A percentile compares a stretch with the other conserved stretches of the same genome.
phyloP scores from a whole-genome alignment of 2,329 filamentous ascomycete species.

The Microsporum audouinii region DNA sequence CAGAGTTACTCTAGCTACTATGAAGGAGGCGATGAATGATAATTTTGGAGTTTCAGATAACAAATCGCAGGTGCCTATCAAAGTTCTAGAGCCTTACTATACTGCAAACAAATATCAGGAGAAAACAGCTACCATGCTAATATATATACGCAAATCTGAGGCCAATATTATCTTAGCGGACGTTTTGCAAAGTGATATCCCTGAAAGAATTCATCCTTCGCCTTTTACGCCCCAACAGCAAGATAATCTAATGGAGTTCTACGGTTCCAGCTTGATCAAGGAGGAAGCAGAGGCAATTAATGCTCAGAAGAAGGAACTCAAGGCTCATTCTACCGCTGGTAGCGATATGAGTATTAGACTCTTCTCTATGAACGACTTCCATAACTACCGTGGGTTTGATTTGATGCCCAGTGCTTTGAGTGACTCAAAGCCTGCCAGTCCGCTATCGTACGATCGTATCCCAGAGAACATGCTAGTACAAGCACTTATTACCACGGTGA shows the following conservation, averaged over 20 bases:
- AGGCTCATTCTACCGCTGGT: background rate
- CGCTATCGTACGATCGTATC: background rate
- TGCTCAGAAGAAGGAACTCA: background rate
- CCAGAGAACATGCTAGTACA: background rate
- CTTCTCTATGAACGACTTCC: background rate
- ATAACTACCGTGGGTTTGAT: background rate
- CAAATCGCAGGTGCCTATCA: slow-evolving; percentile 44
- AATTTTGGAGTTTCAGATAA: slow-evolving; percentile 86
- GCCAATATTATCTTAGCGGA: slow-evolving; percentile 71
- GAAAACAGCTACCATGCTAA: slow-evolving; percentile 95
- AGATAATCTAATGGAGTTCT: background rate
- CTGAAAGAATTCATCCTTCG: slow-evolving; percentile 57
- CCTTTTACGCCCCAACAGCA: background rate
- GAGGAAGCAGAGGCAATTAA: background rate
- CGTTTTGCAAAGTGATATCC: slow-evolving; percentile 66
- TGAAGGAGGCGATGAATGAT: slow-evolving; percentile 84
- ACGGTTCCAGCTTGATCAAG: background rate
- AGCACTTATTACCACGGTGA: background rate
- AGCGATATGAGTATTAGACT: background rate
- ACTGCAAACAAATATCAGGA: slow-evolving; percentile 51
- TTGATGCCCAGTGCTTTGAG: background rate
- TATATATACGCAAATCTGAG: slow-evolving; percentile 81
- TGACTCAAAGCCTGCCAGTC: background rate
- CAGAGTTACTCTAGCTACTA: slow-evolving; percentile 82
- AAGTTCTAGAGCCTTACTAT: slow-evolving; percentile 54